Base-by-base conservation (phyloP, 208 protist species). In the Acanthamoeba culbertsoni region DNA sequence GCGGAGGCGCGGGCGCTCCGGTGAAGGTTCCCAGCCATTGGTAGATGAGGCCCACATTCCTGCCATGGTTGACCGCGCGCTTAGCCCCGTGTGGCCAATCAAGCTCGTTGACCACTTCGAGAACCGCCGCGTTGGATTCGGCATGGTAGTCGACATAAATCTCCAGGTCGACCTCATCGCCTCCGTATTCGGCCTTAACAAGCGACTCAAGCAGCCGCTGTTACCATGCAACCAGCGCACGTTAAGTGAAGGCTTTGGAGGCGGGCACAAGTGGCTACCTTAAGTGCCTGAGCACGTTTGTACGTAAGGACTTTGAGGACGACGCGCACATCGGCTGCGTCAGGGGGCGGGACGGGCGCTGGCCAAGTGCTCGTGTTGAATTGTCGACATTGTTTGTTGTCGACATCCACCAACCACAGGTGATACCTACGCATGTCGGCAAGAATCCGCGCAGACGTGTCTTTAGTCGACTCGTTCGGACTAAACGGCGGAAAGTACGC, bases 1-100 rank as follows among this genome's bases (percentile, higher is more conserved):
- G 20, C 4, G 68, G 0, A 1, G 65, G 0, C 35, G 23, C 55
- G 1, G 53, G 53, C 53, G 6, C 53, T 1, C 37, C 45, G 43
- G 23, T 55, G 28, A 84, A 91, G 23, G 14, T 71, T 20, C 62
- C 53, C 14, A 91, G 53, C 84, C 84, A 91, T 35, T 91, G 84
- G 40, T 37, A 73, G 0, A 35, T 20, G 12, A 91, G 57, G 4
- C 84, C 84, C n/a, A 71, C 51, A 1, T 91, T 26, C 6, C 8
- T 16, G 33, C 40, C 84, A 0, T 73, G 53, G 35, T 91, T 51
- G 35, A 91, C 33, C 40, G 68, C n/a, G 20, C 42, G 62, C 62
- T 91, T 91, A 12, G 40, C 16, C 0, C 84, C 84, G 43, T 91
- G 84, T 7, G 84, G n/a, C 84, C 84, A 91, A 7, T 1, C 10